Base-by-base conservation (phyloP, 139 green algal genomes). In the Spirogloea muscicola region DNA sequence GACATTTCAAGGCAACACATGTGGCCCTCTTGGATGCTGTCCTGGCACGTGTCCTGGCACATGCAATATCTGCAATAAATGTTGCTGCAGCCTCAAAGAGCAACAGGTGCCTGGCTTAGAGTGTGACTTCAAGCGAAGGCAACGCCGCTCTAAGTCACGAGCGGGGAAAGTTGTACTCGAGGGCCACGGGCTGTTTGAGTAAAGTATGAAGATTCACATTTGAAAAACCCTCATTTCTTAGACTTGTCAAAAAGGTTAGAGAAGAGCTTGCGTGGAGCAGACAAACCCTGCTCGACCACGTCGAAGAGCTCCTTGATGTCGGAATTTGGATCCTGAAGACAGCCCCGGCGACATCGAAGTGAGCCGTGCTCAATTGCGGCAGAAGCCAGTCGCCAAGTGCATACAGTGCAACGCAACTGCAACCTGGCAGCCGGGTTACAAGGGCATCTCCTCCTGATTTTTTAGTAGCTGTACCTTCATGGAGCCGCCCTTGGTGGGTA, bases 241-340 rank as follows among this genome's bases (percentile, higher is more conserved):
- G 55, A 13, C 55, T 64, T 64, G 9, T 13, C 55, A 64, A 64
- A 13, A 13, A 64, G 16, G 10, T 64, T 13, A 9, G 55, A 64
- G 31, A 64, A 64, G 55, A 64, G 33, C 55, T 16, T 9, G 29
- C 29, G 31, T 3, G 70, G 59, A n/a, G 58, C 58, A 31, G 58
- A 73, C 2, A 78, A 37, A 16, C 96, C 77, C 16, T 64, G 69
- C 78, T 97, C 93, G 27, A 97, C 81, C 0, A 80, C 77, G 39
- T 93, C 87, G 60, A 98, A 98, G 2, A 98, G 93, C 58, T 97
- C 94, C 25, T 80, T 74, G 16, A 98, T 43, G 84, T 98, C 94
- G 1, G 74, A 55, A 68, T 98, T 98, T 39, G 93, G 91, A 70
- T 96, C 90, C 55, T 89, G 63, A 82, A 95, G 84, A 29, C n/a